A percentile compares a stretch with the other conserved stretches of the same genome.
phyloP scores from a whole-genome alignment of 345 rosid genomes.

The Euphorbia tirucalli region DNA sequence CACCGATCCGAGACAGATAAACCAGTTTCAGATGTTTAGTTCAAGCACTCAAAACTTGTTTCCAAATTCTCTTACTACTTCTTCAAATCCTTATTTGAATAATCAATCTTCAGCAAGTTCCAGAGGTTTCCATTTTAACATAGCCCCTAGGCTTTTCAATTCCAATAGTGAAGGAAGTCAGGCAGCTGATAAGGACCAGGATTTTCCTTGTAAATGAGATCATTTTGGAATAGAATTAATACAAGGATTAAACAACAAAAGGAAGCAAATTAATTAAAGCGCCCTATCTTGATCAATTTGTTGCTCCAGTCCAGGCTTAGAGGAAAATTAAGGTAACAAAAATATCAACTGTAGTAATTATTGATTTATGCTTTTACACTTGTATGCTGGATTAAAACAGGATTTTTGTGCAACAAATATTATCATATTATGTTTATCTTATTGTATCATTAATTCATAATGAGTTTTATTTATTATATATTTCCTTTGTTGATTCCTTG shows the following conservation, averaged over 20 bases:
- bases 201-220: conserved; percentile 27
- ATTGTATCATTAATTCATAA: not conserved
- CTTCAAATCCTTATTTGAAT: conserved; percentile 20
- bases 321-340: not conserved
- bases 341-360: not conserved
- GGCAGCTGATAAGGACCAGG: conserved; percentile 15
- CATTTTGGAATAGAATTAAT: conserved; percentile 2
- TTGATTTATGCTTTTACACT: not conserved
- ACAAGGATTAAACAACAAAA: conserved; percentile 3
- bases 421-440: conserved; percentile 15
- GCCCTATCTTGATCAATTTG: conserved; percentile 11
- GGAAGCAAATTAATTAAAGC: conserved; percentile 8
- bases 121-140: conserved; percentile 32
- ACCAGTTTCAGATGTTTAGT: conserved; percentile 48
- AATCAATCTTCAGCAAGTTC: conserved; percentile 16
- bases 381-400: conserved; percentile 1
- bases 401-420: not conserved
- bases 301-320: not conserved
- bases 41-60: conserved; percentile 34
- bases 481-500: not conserved
- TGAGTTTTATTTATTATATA: not conserved
- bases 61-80: conserved; percentile 11
- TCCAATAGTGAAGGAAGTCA: conserved; percentile 22
- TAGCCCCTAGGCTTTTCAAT: conserved; percentile 31
- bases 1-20: conserved; percentile 35